Evolutionary conservation across 495 filamentous ascomycete genomes (phyloP).

Genomic region (Cudoniella acicularis): DNA sequence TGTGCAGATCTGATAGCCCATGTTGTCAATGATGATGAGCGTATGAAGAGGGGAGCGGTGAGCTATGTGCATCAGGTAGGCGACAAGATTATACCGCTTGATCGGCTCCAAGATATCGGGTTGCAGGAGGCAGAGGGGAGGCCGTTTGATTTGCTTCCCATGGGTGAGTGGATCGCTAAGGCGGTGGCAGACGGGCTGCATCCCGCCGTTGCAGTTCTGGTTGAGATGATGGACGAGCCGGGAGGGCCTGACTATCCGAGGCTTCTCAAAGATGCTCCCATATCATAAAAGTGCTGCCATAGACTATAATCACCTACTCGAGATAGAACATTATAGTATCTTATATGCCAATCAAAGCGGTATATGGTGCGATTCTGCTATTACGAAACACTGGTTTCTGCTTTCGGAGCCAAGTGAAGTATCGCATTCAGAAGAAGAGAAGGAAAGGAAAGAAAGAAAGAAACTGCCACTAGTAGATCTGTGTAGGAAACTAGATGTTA

Average conservation of each 20-base stretch:
- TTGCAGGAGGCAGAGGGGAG: neutral
- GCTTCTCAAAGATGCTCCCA: too few relatives aligned
- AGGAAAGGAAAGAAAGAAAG: too few relatives aligned
- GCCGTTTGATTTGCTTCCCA: neutral
- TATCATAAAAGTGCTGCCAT: too few relatives aligned
- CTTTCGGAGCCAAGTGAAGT: too few relatives aligned
- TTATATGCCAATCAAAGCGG: too few relatives aligned
- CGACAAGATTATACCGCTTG: neutral
- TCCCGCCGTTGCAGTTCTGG: neutral
- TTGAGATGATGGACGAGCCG: neutral
- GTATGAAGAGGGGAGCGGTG: neutral
- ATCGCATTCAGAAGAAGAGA: too few relatives aligned
- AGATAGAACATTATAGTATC: too few relatives aligned
- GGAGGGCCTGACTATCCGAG: neutral
- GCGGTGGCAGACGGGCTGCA: neutral
- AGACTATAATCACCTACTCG: too few relatives aligned
- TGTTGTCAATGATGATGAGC: conserved; percentile 1
- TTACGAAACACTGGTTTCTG: too few relatives aligned
- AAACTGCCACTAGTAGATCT: too few relatives aligned
- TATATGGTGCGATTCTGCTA: too few relatives aligned
- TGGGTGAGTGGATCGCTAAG: neutral
- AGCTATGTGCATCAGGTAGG: neutral
- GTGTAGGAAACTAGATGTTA: too few relatives aligned
- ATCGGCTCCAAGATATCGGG: conserved; percentile 3
- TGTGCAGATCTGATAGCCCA: neutral